Conservation (phyloP, 192 early-diverging fungal genomes). For the Coemansia sp. region DNA sequence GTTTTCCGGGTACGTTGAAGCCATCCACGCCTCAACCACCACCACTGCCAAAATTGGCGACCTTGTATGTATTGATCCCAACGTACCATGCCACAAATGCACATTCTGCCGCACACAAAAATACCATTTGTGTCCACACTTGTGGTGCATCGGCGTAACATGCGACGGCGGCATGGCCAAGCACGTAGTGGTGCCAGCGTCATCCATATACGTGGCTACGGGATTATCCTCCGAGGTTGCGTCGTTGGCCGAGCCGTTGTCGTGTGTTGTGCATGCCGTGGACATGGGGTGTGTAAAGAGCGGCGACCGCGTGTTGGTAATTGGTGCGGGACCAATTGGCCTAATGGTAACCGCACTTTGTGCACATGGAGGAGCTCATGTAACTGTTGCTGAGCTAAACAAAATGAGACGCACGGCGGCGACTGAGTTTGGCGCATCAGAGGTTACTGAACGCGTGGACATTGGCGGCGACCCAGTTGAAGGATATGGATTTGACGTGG, state of each 20-base stretch:
- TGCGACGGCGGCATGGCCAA: slow-evolving; percentile 55
- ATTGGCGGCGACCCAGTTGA: slow-evolving; percentile 24
- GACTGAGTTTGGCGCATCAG: slow-evolving; percentile 32
- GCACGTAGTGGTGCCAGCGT: slow-evolving; percentile 46
- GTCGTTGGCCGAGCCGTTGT: slow-evolving; percentile 54
- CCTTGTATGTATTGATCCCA: slow-evolving; percentile 54
- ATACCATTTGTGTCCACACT: slow-evolving; percentile 48
- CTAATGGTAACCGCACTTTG: slow-evolving; percentile 52
- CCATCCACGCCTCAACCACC: slow-evolving; percentile 32
- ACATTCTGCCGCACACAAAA: slow-evolving; percentile 47
- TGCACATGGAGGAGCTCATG: slow-evolving; percentile 35
- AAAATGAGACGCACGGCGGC: slow-evolving; percentile 39
- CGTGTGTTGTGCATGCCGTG: slow-evolving; percentile 56
- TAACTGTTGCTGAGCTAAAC: slow-evolving; percentile 49
- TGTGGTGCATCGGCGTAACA: slow-evolving; percentile 51
- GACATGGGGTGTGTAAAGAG: slow-evolving; percentile 48
- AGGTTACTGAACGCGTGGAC: slow-evolving; percentile 16
- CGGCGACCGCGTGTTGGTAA: slow-evolving; percentile 46
- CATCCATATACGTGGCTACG: slow-evolving; percentile 30
- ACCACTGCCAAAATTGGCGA: slow-evolving; percentile 35
- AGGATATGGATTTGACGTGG: slow-evolving; percentile 52
- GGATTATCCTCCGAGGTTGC: slow-evolving; percentile 47
- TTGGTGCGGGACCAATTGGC: slow-evolving; percentile 57
- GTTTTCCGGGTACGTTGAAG: slow-evolving; percentile 52
- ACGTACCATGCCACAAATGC: slow-evolving; percentile 52